These are phyloP conservation scores for Nicotiana tomentosiformis DNA, from an alignment of 257 asterid species.

Conservation along the genomic window DNA sequence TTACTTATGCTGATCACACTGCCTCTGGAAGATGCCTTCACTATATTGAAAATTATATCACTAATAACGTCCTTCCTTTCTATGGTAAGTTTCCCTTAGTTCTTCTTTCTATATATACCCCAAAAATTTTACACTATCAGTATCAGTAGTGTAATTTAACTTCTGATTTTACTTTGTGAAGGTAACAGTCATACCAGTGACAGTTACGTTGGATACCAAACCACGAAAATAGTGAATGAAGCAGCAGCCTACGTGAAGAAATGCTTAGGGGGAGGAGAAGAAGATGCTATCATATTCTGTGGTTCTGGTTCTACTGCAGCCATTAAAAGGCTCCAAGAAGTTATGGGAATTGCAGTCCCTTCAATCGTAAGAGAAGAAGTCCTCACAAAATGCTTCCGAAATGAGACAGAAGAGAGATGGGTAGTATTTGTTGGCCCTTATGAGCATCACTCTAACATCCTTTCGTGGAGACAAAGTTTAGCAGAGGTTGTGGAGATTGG, in stretches of 20 bases:
- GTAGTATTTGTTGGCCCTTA: slow-evolving; percentile 46
- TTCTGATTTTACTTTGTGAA: background rate
- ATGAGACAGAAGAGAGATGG: slow-evolving; percentile 30
- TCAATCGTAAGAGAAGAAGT: slow-evolving; percentile 33
- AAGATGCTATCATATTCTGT: slow-evolving; percentile 20
- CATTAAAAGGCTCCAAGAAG: slow-evolving; percentile 53
- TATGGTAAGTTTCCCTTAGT: slow-evolving; percentile 24
- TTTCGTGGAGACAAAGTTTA: slow-evolving; percentile 52
- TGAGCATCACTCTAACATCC: slow-evolving; percentile 59
- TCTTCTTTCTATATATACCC: no score
- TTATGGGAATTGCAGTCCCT: slow-evolving; percentile 40
- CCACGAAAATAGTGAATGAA: slow-evolving; percentile 34
- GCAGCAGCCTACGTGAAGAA: slow-evolving; percentile 38
- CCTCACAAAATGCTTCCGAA: slow-evolving; percentile 10
- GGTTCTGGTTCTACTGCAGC: slow-evolving; percentile 36
- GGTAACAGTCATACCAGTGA: slow-evolving; percentile 49
- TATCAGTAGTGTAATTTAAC: background rate
- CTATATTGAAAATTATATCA: slow-evolving; percentile 36
- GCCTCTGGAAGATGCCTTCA: slow-evolving; percentile 53
- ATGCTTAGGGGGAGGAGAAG: slow-evolving; percentile 42
- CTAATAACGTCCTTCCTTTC: slow-evolving; percentile 33
- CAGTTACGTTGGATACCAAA: slow-evolving; percentile 37
- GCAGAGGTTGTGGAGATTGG: slow-evolving; percentile 60
- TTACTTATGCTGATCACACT: slow-evolving; percentile 55
- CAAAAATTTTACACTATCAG: no score